Percentiles rank a stretch among this genome's conserved stretches.
Evolutionary conservation across 2,329 filamentous ascomycete genomes (phyloP).

Genomic region (Aspergillus fructus): DNA sequence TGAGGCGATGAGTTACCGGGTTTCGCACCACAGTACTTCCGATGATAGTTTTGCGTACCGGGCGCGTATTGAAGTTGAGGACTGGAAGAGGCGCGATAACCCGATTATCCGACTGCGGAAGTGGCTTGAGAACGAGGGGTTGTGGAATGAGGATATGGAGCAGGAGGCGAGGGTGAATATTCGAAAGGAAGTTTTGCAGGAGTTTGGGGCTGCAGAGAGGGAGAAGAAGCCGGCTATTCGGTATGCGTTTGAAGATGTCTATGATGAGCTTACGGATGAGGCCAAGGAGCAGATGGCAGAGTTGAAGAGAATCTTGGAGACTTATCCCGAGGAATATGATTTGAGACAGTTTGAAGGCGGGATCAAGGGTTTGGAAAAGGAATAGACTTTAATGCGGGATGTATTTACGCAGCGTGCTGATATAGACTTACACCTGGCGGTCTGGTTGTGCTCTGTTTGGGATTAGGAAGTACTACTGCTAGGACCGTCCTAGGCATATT

Average conservation of each 20-base stretch:
- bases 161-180: conserved; percentile 65
- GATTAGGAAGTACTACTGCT: too few species aligned
- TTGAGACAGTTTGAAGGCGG: conserved; percentile 73
- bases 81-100: conserved; percentile 89
- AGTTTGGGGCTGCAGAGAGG: conserved; percentile 70
- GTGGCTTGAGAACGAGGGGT: conserved; percentile 78
- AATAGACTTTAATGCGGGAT: neutral
- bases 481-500: too few species aligned
- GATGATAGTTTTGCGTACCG: conserved; percentile 98
- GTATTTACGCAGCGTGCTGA: too few species aligned
- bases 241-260: conserved; percentile 77
- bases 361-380: conserved; percentile 56
- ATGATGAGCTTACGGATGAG: conserved; percentile 82
- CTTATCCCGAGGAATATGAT: conserved; percentile 92
- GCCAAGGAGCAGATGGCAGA: conserved; percentile 71
- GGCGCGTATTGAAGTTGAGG: conserved; percentile 86
- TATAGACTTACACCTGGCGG: neutral
- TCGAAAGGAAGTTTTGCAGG: conserved; percentile 74
- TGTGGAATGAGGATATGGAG: conserved; percentile 86
- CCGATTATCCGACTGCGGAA: conserved; percentile 82
- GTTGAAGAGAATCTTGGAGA: conserved; percentile 73
- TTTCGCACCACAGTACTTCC: conserved; percentile 93
- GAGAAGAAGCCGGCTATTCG: conserved; percentile 56
- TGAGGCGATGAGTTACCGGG: conserved; percentile 97
- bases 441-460: neutral